Evolutionary conservation across 2,329 filamentous ascomycete genomes (phyloP), one percentile per base, ranked within the genome.

Genomic region (Lecanicillium sp.): DNA sequence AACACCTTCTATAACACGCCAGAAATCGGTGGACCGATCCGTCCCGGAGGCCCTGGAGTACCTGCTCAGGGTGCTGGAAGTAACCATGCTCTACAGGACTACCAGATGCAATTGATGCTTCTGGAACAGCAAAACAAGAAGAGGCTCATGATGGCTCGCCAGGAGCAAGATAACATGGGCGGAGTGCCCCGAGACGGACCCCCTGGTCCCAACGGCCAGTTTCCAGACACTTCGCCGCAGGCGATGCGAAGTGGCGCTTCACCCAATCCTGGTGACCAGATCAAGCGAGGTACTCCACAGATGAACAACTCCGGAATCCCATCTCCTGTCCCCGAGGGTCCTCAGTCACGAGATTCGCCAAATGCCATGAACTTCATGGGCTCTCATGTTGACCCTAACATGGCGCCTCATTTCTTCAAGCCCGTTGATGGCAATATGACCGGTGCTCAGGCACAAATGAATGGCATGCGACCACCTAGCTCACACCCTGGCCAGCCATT

Each of bases 71-170:
- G 67, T 52, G 74, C 64, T 12, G 66, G 66, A 27, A 86, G 84
- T 66, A 91, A 89, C 62, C 86, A 90, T 63, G 87, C 87, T 19
- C 73, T 91, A 38, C 86, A 90, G 65, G 87, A 93, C 64, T 91
- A 91, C 59, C 87, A 91, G 69, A 90, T 90, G 86, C 87, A 91
- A 64, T 69, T 91, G 62, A 91, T 90, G 87, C 69, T 90, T 42
- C 75, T 91, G 14, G 87, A 91, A 67, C 87, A 90, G 66, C 86
- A 91, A 67, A 91, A 91, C 59, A 91, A 90, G 74, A 90, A 90
- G 67, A 75, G 87, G 15, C 73, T 91, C 41, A 82, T 90, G 73
- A 89, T 90, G 86, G 87, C 87, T 30, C 81, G 87, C 15, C 85
- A 84, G 61, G 81, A 90, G 62, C 86, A 91, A 64, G 87, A 90